Evolutionary conservation across 2,329 filamentous ascomycete species (phyloP), one percentile per base, ranked within the genome.

Genomic region (Didymella pinodella): DNA sequence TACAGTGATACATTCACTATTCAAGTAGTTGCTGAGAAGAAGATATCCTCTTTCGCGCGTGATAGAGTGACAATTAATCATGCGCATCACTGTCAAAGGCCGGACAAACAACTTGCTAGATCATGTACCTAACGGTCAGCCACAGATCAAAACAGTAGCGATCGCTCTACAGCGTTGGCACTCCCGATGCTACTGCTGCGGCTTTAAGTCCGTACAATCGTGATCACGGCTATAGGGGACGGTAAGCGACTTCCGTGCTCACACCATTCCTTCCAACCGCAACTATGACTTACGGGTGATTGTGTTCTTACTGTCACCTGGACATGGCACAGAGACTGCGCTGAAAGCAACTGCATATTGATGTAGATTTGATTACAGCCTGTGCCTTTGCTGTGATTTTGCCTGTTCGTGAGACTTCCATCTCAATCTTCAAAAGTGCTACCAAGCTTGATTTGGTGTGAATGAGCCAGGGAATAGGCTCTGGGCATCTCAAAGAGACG

Each of bases 401-500:
- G 0, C 54, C 62, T 26, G 10, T 60, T 7, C 62, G 64, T 65
- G 60, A 36, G 63, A n/a, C 7, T 38, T 6, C 34, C 18, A 16
- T 54, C 10, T 11, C 7, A 4, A 28, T 14, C 1, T 6, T 26
- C 7, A 11, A 25, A 18, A 25, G 11, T 18, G 22, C 28, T 4
- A 16, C 7, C 7, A 5, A 36, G 29, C 34, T 50, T 10, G 32
- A 26, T 14, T 5, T 31, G 8, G 7, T 4, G 64, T 61, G 62
- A 49, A 65, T 59, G 2, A 64, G 61, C 59, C 62, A 59, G 62
- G 59, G 62, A 8, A 61, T 65, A 32, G 64, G 64, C 20, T 34
- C 64, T 6, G 56, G 46, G 20, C 43, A 51, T 1, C 25, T 62
- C 16, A 12, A 54, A 1, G 63, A 65, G 12, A 65, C 64, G 63